A percentile compares a stretch with the other conserved stretches of the same genome.
Conservation (phyloP, 768 basidiomycete genomes). For the Mycena capillaripes region DNA sequence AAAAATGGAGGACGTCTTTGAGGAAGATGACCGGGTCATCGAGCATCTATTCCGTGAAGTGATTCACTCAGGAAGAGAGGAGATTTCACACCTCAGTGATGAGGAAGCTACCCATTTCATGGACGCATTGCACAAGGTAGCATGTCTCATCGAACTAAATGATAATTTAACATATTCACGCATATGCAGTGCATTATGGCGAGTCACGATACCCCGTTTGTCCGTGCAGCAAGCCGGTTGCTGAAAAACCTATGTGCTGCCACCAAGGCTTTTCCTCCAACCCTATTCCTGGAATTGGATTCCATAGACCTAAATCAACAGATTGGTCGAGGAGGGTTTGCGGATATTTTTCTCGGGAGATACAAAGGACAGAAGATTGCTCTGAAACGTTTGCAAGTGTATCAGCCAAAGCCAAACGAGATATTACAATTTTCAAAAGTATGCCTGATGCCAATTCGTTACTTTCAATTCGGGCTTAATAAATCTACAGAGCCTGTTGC, state of each 20-base stretch:
- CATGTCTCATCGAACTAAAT: background rate
- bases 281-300: slow-evolving; percentile 7
- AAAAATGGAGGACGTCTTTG: background rate
- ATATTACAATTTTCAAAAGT: background rate
- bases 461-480: background rate
- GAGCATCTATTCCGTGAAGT: too few relatives aligned
- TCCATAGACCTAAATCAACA: background rate
- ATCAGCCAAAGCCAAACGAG: too few relatives aligned
- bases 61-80: too few relatives aligned
- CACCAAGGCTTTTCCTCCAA: slow-evolving; percentile 5
- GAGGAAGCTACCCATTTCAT: background rate
- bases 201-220: background rate
- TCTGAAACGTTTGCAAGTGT: too few relatives aligned
- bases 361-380: slow-evolving; percentile 4
- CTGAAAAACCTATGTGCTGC: slow-evolving; percentile 1
- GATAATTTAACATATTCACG: too few relatives aligned
- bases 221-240: slow-evolving; percentile 4
- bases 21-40: background rate
- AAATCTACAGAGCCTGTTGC: slow-evolving; percentile 2
- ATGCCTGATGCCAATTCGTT: background rate
- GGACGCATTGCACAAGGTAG: slow-evolving; percentile 2
- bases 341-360: slow-evolving; percentile 2
- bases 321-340: background rate
- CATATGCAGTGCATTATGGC: background rate
- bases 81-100: background rate